Percentiles rank a stretch among this genome's conserved stretches.
Conservation (phyloP, 202 grass and related monocot species). For the Dendrocalamus latiflorus region DNA sequence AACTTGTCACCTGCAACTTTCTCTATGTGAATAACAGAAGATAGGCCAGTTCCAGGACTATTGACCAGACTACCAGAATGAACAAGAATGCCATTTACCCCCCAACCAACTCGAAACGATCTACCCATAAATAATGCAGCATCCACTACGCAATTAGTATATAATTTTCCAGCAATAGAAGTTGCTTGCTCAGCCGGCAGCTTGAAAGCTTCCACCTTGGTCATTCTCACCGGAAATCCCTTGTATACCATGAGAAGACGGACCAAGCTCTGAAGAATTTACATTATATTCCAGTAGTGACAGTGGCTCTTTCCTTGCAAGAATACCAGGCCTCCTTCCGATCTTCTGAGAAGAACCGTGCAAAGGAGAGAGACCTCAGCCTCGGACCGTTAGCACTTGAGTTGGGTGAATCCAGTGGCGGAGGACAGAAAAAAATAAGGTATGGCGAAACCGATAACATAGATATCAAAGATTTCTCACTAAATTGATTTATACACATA, state of each 20-base stretch:
- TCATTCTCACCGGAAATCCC: slow-evolving; percentile 55
- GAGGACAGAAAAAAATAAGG: too few relatives aligned
- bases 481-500: too few relatives aligned
- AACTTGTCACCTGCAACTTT: slow-evolving; percentile 68
- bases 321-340: slow-evolving; percentile 35
- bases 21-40: slow-evolving; percentile 71
- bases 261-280: slow-evolving; percentile 50
- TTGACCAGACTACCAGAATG: slow-evolving; percentile 87
- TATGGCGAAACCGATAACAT: too few relatives aligned
- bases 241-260: slow-evolving; percentile 58
- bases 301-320: slow-evolving; percentile 52
- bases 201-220: slow-evolving; percentile 86
- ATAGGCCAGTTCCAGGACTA: too few relatives aligned
- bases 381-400: slow-evolving; percentile 46
- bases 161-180: slow-evolving; percentile 58
- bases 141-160: slow-evolving; percentile 75
- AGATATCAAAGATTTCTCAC: too few relatives aligned
- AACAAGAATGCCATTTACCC: slow-evolving; percentile 79
- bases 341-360: slow-evolving; percentile 49
- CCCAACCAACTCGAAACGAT: slow-evolving; percentile 93
- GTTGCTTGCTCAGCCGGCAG: slow-evolving; percentile 58
- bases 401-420: slow-evolving; percentile 39
- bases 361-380: slow-evolving; percentile 52
- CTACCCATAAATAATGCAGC: slow-evolving; percentile 89
- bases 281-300: slow-evolving; percentile 66